Conservation (phyloP, 306 rosid species). For the Erythrophleum fordii region DNA sequence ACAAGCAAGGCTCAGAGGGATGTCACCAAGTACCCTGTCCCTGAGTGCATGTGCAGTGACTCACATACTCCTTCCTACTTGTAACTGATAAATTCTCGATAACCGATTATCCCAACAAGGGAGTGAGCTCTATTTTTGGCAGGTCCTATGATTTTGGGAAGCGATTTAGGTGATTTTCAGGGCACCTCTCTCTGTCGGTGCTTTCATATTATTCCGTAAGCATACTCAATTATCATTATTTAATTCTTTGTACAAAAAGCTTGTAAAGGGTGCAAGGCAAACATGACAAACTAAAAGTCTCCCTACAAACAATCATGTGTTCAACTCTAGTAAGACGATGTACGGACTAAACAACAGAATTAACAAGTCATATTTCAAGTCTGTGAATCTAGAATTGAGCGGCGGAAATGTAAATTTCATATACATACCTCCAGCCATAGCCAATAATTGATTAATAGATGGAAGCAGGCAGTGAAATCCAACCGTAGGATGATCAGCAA, state of each 20-base stretch:
- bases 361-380: neutral
- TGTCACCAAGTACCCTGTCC: slow-evolving; percentile 89
- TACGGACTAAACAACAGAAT: neutral
- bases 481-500: no score
- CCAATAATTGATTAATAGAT: neutral
- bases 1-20: slow-evolving; percentile 72
- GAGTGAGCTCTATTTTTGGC: slow-evolving; percentile 7
- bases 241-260: slow-evolving; percentile 60
- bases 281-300: neutral
- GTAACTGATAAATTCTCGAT: neutral
- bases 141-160: slow-evolving; percentile 7
- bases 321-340: neutral
- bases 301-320: neutral
- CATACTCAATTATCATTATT: slow-evolving; percentile 50
- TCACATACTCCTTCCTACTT: slow-evolving; percentile 40
- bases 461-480: no score
- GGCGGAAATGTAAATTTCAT: neutral
- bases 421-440: neutral
- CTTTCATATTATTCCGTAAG: slow-evolving; percentile 18
- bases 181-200: neutral
- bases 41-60: slow-evolving; percentile 86
- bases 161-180: neutral
- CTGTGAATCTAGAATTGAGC: neutral
- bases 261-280: slow-evolving; percentile 38
- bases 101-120: neutral